Conservation (phyloP, 768 basidiomycete genomes). For the Tubosaeta sp. region DNA sequence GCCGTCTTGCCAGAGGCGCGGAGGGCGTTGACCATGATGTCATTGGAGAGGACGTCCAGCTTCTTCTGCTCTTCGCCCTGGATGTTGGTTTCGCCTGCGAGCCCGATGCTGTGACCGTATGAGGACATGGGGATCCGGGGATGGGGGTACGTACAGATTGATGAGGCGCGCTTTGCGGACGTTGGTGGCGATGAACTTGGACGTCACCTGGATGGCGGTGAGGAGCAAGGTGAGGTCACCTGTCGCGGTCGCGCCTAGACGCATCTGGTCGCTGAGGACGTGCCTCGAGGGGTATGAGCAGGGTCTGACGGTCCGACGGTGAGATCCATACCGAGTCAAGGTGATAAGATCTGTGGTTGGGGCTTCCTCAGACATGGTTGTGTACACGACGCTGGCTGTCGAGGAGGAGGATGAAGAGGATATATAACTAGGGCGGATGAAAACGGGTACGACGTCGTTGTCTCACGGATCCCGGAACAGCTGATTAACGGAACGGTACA, state of each 20-base stretch:
- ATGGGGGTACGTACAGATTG: slow-evolving; percentile 68
- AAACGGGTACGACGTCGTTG: slow-evolving; percentile 9
- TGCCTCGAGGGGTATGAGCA: slow-evolving; percentile 47
- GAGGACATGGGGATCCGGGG: background rate
- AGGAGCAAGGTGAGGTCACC: slow-evolving; percentile 94
- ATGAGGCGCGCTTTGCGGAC: slow-evolving; percentile 96
- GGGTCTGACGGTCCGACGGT: background rate
- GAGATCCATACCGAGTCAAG: slow-evolving; percentile 68
- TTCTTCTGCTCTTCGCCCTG: slow-evolving; percentile 99
- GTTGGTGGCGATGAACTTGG: slow-evolving; percentile 97
- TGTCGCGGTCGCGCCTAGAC: slow-evolving; percentile 76
- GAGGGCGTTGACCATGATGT: slow-evolving; percentile 98
- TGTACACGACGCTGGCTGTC: background rate
- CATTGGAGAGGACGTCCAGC: slow-evolving; percentile 94
- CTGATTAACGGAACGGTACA: slow-evolving; percentile 16
- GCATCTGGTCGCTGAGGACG: slow-evolving; percentile 82
- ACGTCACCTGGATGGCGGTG: slow-evolving; percentile 92
- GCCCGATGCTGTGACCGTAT: slow-evolving; percentile 65
- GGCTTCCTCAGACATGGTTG: slow-evolving; percentile 49
- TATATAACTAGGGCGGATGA: slow-evolving; percentile 12
- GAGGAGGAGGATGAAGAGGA: background rate
- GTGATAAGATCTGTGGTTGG: slow-evolving; percentile 89
- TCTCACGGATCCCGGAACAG: slow-evolving; percentile 27
- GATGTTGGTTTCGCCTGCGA: slow-evolving; percentile 94
- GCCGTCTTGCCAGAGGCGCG: slow-evolving; percentile 95